Evolutionary conservation across 805 yeast genomes (phyloP), one percentile per base, ranked within the genome.

Genomic region (Starmerella potacharoeniae): DNA sequence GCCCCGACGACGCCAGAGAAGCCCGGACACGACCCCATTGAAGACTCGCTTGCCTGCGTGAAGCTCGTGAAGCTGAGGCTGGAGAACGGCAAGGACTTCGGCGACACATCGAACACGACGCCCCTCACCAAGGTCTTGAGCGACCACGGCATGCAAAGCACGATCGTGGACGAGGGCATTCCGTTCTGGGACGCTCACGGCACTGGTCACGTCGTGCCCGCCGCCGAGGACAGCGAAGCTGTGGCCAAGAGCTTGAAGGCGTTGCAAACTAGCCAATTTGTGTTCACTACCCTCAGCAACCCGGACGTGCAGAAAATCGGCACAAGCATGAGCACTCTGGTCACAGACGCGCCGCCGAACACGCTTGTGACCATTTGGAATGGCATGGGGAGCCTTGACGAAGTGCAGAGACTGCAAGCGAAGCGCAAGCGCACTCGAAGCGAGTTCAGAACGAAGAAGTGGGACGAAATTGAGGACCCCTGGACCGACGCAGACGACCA

Each of bases 1-100:
- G 70, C 69, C 30, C 82, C 84, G n/a, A 75, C 74, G 30, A 60
- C 56, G 4, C 10, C 49, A 5, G 56, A 31, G 3, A 22, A 28
- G 28, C 11, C 13, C 2, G 95, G 95, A 1, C 97, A 91, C 68
- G 85, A 90, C 52, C 84, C 97, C 0, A 75, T 84, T 5, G 96
- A 87, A 65, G 98, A 91, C 66, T 84, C 95, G 11, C 67, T 67
- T 33, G 82, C 95, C 0, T 86, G 96, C 65, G 72, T 90, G 64
- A 88, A 86, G 51, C 75, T 91, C 50, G 78, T 86, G 1, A 81
- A 85, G 61, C 62, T 81, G 60, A 89, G 90, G 65, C 68, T 89
- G 13, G 68, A 73, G 5, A 80, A 82, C 54, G 97, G 96, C 0
- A 65, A 69, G 6, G 69, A 74, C 2, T 84, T 77, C 68, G 97